Base-by-base conservation (phyloP, 208 protist genomes). In the Trypanosoma conorhini region DNA sequence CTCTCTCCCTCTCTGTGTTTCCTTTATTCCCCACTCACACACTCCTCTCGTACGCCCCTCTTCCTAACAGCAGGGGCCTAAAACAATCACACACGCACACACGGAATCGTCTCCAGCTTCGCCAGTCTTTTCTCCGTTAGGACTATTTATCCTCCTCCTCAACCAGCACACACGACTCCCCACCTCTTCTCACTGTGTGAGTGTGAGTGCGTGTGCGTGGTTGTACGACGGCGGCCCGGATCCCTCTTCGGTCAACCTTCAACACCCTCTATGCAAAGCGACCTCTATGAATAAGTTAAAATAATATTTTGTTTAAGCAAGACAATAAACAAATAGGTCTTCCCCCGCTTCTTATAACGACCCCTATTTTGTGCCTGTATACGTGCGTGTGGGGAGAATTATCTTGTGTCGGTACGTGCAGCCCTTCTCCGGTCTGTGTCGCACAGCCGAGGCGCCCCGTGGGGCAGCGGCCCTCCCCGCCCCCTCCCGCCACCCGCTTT, bases 401-500 rank as follows among this genome's bases (percentile, higher is more conserved):
- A 46, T 12, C 42, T 46, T 46, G 42, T 19, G 8, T 46, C 5
- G 42, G 5, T 13, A 46, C 42, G 15, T 3, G 17, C 42, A 21
- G 8, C 42, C 42, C 17, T 46, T 46, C 42, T 46, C 8, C 17
- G 8, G 17, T 46, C 42, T 46, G 17, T 46, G 42, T 21, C 42
- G 5, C 42, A 46, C 42, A 3, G 42, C 42, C 17, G 42, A 46
- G 13, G 42, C 42, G 15, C 42, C 15, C 42, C 5, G 9, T 12
- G 42, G 15, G 17, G 42, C 42, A 15, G 1, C 42, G 17, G 15
- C 8, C 42, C 15, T 19, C 7, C n/a, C 50, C 19, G 22, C 26
- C 38, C 51, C 51, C 64, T 35, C 64, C 64, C 35, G 51, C 64
- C 52, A 50, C 64, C 30, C 52, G n/a, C 50, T n/a, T 54, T 35